Evolutionary conservation across 1,139 yeast species (phyloP), one percentile per base, ranked within the genome.

Genomic region (Diutina rugosa): DNA sequence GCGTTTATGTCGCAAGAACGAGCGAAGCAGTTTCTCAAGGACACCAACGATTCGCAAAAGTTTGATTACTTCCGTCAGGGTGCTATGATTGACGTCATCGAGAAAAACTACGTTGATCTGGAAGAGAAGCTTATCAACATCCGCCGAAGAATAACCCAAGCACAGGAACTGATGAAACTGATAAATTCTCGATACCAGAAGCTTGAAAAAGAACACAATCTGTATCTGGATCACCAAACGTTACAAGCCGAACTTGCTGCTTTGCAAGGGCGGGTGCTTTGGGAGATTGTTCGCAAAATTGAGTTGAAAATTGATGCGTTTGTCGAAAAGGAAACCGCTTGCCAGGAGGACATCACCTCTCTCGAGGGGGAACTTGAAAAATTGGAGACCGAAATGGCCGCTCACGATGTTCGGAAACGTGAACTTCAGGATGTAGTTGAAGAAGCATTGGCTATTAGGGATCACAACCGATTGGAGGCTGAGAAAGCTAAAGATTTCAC

Each of bases 1-100:
- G 90, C 96, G 2, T 88, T 95, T 63, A 74, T 95, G 56, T 89
- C 96, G 0, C 99, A 95, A 67, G 98, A 95, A 63, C 88, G 86
- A 59, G 99, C 99, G 1, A 79, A 97, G 61, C 88, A 93, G 29
- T 93, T 95, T 65, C 72, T 95, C 57, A 86, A 95, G 0, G 81
- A 84, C 32, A 82, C 93, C 4, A 78, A 87, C 2, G 87, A 88
- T 58, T 76, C 76, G 52, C 83, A 81, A 55, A 89, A 90, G 67
- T 91, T 83, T 67, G 77, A 76, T 29, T 85, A 81, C 63, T 89
- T 90, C 66, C 86, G 87, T 89, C 80, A 80, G 58, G 97, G 96
- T 35, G 84, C 95, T 4, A 76, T 84, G 62, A 75, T 89, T 16
- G 44, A 30, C 32, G 53, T 32, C 4, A 30, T 32, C 9, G 53